Evolutionary conservation across 2,329 filamentous ascomycete species (phyloP).

Genomic region (Hypoxylon sp.): DNA sequence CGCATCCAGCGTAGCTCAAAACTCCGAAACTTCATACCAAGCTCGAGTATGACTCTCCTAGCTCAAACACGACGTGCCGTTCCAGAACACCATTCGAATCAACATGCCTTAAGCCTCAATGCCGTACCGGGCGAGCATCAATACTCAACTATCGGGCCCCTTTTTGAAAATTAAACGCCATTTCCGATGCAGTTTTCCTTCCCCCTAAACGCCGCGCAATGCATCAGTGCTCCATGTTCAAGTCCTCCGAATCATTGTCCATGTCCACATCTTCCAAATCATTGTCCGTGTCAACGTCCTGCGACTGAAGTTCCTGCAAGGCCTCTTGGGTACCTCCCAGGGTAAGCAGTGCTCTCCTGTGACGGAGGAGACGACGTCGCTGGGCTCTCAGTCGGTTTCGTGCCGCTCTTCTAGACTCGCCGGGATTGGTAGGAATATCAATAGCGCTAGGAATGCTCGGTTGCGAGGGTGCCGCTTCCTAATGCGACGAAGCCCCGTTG

Average conservation of each 20-base stretch:
- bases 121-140: background rate
- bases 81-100: background rate
- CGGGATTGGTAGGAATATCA: background rate
- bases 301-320: background rate
- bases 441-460: conserved; percentile 7
- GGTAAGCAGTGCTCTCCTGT: background rate
- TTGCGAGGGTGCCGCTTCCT: conserved; percentile 16
- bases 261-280: no score
- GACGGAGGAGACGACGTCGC: background rate
- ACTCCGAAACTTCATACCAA: background rate
- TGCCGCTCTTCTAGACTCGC: background rate
- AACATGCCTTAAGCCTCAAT: background rate
- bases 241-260: no score
- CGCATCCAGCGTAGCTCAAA: background rate
- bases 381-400: background rate
- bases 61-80: background rate
- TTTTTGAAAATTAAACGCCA: conserved; percentile 9
- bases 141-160: background rate
- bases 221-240: conserved; percentile 14
- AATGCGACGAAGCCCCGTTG: conserved; percentile 37
- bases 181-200: conserved; percentile 21
- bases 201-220: conserved; percentile 26
- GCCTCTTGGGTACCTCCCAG: background rate
- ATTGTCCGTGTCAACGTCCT: background rate
- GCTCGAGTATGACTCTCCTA: background rate